These are phyloP conservation scores for Forsythia viridissima DNA, from an alignment of 257 asterid species.

Conservation along the genomic window DNA sequence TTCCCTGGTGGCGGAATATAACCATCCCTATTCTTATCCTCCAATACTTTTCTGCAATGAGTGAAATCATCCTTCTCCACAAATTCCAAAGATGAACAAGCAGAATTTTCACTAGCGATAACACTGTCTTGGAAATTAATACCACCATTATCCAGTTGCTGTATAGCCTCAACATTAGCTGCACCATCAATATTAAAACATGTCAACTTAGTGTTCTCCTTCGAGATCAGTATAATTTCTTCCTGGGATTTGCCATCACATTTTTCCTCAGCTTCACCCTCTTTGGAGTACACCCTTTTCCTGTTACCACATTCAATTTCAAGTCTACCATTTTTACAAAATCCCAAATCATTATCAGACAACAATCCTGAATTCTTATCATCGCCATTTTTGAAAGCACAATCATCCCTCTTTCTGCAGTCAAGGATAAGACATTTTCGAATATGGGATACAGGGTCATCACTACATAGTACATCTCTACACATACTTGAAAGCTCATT, in stretches of 20 bases:
- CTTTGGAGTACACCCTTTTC: constrained; percentile 47
- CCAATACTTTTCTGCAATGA: constrained; percentile 27
- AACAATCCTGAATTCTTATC: constrained; percentile 23
- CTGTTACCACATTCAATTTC: constrained; percentile 38
- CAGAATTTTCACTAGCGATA: constrained; percentile 22
- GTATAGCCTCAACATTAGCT: constrained; percentile 23
- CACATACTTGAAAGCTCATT: constrained; percentile 52
- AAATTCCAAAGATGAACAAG: constrained; percentile 21
- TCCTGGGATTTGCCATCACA: constrained; percentile 24
- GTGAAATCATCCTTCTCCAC: constrained; percentile 22
- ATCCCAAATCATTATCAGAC: constrained; percentile 25
- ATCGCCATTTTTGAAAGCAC: constrained; percentile 22
- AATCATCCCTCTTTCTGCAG: constrained; percentile 22
- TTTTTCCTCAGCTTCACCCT: constrained; percentile 33
- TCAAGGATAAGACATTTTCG: constrained; percentile 36
- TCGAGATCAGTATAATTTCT: constrained; percentile 30
- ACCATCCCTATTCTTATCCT: constrained; percentile 33
- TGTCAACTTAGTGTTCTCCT: constrained; percentile 22
- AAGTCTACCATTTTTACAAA: constrained; percentile 22
- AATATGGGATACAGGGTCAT: constrained; percentile 62
- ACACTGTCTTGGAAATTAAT: constrained; percentile 29
- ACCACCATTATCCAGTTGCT: constrained; percentile 21
- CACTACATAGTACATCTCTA: constrained; percentile 65
- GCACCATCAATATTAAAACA: constrained; percentile 16
- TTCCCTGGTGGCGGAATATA: constrained; percentile 66